phyloP scores from a whole-genome alignment of 1,284 basidiomycete species.

The Cutaneotrichosporon mucoides region DNA sequence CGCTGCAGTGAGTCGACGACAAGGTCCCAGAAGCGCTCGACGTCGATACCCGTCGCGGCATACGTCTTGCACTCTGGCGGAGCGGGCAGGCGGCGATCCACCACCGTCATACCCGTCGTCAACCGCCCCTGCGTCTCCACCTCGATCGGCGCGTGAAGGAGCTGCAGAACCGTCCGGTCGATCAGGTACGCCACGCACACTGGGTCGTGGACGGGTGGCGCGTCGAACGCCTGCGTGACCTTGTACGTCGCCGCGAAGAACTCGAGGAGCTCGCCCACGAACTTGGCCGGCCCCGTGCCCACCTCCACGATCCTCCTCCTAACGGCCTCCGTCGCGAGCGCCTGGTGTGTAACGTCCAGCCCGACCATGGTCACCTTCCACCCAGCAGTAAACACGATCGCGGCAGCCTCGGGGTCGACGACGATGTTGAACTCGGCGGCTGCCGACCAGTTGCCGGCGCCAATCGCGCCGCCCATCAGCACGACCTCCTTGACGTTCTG shows the following conservation, averaged over 20 bases:
- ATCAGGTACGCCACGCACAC: slow-evolving; percentile 18
- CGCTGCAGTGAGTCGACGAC: slow-evolving; percentile 15
- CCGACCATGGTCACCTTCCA: slow-evolving; percentile 18
- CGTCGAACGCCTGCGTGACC: slow-evolving; percentile 12
- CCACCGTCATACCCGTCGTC: slow-evolving; percentile 19
- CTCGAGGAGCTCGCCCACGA: slow-evolving; percentile 10
- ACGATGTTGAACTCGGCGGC: slow-evolving; percentile 23
- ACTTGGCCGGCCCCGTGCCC: slow-evolving; percentile 10
- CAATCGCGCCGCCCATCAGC: slow-evolving; percentile 22
- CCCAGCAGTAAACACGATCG: slow-evolving; percentile 12
- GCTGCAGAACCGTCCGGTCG: slow-evolving; percentile 7
- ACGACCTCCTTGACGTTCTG: slow-evolving; percentile 14
- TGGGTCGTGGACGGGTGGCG: slow-evolving; percentile 21
- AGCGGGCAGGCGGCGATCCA: slow-evolving; percentile 9
- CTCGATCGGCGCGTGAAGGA: slow-evolving; percentile 4
- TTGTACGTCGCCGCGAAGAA: slow-evolving; percentile 15
- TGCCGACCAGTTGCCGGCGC: slow-evolving; percentile 14
- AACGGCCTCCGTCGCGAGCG: slow-evolving; percentile 10
- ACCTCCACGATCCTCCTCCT: slow-evolving; percentile 7
- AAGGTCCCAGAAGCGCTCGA: slow-evolving; percentile 14
- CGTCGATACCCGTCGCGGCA: slow-evolving; percentile 16
- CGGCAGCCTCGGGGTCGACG: slow-evolving; percentile 24
- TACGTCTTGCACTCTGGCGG: slow-evolving; percentile 6
- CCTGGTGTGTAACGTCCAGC: slow-evolving; percentile 22
- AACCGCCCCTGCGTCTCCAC: slow-evolving; percentile 15